Conservation (phyloP, 2,329 filamentous ascomycete genomes). For the Ceratocystiopsis minuta region DNA sequence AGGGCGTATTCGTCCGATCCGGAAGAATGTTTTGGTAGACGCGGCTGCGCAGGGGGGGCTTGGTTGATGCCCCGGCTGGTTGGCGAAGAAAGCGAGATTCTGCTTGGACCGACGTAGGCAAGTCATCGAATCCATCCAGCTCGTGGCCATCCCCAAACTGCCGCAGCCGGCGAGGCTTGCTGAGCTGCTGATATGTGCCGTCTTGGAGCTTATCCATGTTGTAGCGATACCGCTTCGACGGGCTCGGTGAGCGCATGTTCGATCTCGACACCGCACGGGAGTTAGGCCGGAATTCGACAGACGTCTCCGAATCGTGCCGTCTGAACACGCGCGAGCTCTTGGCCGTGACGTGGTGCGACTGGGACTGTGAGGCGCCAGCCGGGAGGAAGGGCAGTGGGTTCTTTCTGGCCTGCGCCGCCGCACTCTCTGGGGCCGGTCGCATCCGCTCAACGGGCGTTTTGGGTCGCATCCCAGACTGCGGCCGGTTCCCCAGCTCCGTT, state of each 20-base stretch:
- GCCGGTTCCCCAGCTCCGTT: conserved; percentile 28
- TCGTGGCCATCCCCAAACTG: conserved; percentile 88
- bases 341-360: conserved; percentile 54
- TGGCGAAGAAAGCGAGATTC: conserved; percentile 74
- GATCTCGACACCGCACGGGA: conserved; percentile 41
- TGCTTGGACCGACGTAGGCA: conserved; percentile 67
- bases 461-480: conserved; percentile 36
- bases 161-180: conserved; percentile 48
- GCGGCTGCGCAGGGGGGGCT: conserved; percentile 39
- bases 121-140: conserved; percentile 81
- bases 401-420: conserved; percentile 35
- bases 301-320: conserved; percentile 66
- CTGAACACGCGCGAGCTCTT: conserved; percentile 56
- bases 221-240: conserved; percentile 25
- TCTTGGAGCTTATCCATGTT: conserved; percentile 24
- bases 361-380: conserved; percentile 50
- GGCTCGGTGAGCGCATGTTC: conserved; percentile 42
- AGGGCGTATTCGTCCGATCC: conserved; percentile 33
- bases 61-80: conserved; percentile 52
- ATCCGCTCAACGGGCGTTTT: conserved; percentile 55
- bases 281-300: conserved; percentile 35
- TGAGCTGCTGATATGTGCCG: conserved; percentile 47
- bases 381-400: conserved; percentile 59
- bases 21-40: conserved; percentile 36
- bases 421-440: conserved; percentile 31